These are phyloP conservation scores for Suillus hirtellus DNA, from an alignment of 768 basidiomycete genomes.

Conservation along the genomic window DNA sequence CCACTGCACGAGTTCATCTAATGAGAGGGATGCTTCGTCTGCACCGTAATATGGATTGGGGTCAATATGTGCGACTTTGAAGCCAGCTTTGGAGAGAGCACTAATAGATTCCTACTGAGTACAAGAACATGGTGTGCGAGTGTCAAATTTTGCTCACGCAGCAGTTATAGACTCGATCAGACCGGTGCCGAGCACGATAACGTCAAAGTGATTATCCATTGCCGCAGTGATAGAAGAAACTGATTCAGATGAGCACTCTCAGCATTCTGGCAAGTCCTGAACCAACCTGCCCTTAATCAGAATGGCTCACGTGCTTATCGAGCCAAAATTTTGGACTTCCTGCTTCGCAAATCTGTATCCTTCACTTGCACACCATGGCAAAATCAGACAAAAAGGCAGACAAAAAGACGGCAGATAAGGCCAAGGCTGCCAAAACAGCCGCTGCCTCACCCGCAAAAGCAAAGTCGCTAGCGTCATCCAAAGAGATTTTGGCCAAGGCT, in stretches of 20 bases:
- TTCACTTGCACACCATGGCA: conserved; percentile 33
- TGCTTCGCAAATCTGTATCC: conserved; percentile 5
- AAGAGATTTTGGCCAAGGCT: conserved; percentile 45
- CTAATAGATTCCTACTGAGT: conserved; percentile 40
- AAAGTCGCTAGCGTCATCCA: conserved; percentile 38
- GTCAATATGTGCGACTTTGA: conserved; percentile 88
- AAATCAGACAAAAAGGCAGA: conserved; percentile 40
- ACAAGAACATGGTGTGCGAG: conserved; percentile 9
- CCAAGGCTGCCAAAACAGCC: conserved; percentile 39
- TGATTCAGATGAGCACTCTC: background rate
- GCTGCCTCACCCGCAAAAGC: conserved; percentile 18
- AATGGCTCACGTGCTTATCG: conserved; percentile 23
- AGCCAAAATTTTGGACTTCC: conserved; percentile 20
- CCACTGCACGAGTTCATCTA: conserved; percentile 81
- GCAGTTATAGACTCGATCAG: conserved; percentile 84
- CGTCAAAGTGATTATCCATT: conserved; percentile 57
- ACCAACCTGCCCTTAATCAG: conserved; percentile 27
- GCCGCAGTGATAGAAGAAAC: background rate
- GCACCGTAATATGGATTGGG: conserved; percentile 83
- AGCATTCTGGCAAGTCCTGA: background rate
- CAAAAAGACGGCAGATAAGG: conserved; percentile 30
- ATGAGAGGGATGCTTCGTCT: conserved; percentile 74
- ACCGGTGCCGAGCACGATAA: conserved; percentile 74
- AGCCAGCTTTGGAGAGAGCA: conserved; percentile 85
- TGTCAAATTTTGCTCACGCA: conserved; percentile 61